phyloP scores from a whole-genome alignment of 306 rosid genomes.

The Medicago truncatula region DNA sequence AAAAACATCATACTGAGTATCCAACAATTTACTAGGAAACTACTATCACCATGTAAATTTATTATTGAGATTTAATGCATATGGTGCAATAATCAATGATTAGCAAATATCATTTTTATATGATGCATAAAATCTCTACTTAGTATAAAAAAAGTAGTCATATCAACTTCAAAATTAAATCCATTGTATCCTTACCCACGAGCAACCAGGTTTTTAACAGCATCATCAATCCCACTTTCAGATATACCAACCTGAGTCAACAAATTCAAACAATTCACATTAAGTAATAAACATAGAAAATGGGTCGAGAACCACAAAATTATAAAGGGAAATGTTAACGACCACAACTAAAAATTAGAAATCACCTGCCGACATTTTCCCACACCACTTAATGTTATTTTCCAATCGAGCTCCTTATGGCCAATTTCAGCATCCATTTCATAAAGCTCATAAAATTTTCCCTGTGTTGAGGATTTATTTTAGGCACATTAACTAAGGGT shows the following conservation, averaged over 20 bases:
- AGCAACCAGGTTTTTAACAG: constrained; percentile 89
- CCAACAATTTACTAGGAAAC: constrained; percentile 11
- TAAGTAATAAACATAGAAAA: constrained; percentile 28
- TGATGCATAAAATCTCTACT: constrained; percentile 32
- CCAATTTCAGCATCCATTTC: constrained; percentile 98
- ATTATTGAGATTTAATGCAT: constrained; percentile 20
- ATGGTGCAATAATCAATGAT: not conserved
- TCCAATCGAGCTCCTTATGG: constrained; percentile 99
- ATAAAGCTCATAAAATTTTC: constrained; percentile 95
- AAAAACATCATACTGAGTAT: constrained; percentile 39
- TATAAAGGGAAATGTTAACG: constrained; percentile 10
- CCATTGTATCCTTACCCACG: constrained; percentile 77
- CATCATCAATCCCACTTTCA: constrained; percentile 98
- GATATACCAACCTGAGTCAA: constrained; percentile 88
- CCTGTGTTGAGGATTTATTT: constrained; percentile 55
- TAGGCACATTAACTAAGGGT: constrained; percentile 35
- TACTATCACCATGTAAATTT: not conserved
- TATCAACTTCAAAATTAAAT: constrained; percentile 25
- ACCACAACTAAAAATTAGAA: constrained; percentile 21
- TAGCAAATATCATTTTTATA: constrained; percentile 22
- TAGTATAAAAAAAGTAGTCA: not conserved
- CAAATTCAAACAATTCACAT: constrained; percentile 30
- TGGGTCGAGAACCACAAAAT: constrained; percentile 7
- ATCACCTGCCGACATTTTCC: constrained; percentile 98
- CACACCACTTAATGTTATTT: constrained; percentile 91